Percentiles rank a stretch among this genome's conserved stretches.
Conservation (phyloP, 1,284 basidiomycete genomes). For the Laetiporus sulphureus region DNA sequence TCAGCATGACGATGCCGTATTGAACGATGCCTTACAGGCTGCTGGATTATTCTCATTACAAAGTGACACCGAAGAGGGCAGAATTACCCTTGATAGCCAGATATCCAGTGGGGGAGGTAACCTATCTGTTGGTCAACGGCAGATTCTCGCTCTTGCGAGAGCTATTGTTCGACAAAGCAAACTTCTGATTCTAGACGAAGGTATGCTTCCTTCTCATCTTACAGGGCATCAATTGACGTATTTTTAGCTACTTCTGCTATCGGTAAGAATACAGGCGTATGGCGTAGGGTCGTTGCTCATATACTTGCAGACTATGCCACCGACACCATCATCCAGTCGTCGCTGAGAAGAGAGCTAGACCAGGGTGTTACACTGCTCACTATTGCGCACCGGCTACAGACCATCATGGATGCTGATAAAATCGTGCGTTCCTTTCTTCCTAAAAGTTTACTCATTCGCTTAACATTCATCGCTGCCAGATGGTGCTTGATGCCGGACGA, state of each 20-base stretch:
- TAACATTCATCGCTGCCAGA: slow-evolving; percentile 14
- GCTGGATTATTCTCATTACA: slow-evolving; percentile 27
- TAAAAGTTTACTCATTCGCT: not conserved
- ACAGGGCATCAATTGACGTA: too few relatives aligned
- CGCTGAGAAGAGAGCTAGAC: slow-evolving; percentile 43
- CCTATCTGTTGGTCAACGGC: slow-evolving; percentile 30
- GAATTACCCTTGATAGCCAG: slow-evolving; percentile 28
- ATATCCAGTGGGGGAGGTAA: slow-evolving; percentile 34
- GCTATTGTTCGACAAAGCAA: slow-evolving; percentile 29
- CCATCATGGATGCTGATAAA: slow-evolving; percentile 53
- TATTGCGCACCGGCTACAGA: slow-evolving; percentile 63
- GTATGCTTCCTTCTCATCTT: slow-evolving; percentile 6
- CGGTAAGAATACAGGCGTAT: slow-evolving; percentile 23
- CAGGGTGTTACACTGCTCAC: slow-evolving; percentile 52
- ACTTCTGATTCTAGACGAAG: slow-evolving; percentile 31
- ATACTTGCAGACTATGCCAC: slow-evolving; percentile 15
- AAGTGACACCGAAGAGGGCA: slow-evolving; percentile 18
- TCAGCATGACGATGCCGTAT: slow-evolving; percentile 41
- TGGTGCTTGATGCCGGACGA: slow-evolving; percentile 33
- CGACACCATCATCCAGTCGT: slow-evolving; percentile 29
- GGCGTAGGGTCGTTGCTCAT: not conserved
- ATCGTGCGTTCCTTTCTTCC: slow-evolving; percentile 17
- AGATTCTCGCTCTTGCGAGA: slow-evolving; percentile 28
- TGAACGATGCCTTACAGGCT: slow-evolving; percentile 26
- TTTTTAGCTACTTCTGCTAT: slow-evolving; percentile 45